Conservation (phyloP, 2,329 filamentous ascomycete genomes). For the Mollisiaceae sp. region DNA sequence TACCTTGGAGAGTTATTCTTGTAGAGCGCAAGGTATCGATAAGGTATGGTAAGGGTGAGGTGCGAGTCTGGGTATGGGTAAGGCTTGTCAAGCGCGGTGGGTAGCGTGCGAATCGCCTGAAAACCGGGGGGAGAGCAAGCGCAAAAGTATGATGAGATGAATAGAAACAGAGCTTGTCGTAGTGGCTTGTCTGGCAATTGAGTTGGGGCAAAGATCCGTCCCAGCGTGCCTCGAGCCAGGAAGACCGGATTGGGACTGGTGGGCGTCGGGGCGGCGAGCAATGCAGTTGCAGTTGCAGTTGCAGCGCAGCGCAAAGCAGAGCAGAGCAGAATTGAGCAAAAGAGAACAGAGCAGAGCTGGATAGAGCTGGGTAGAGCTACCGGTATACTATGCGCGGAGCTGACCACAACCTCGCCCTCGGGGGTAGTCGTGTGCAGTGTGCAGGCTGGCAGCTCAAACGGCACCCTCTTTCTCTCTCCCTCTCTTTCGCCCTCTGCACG, state of each 20-base stretch:
- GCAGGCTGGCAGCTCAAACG: no score
- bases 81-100: constrained; percentile 15
- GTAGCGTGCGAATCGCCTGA: constrained; percentile 7
- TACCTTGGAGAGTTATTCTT: constrained; percentile 11
- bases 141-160: constrained; percentile 3
- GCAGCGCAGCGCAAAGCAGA: no score
- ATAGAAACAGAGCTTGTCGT: neutral
- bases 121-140: constrained; percentile 2
- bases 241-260: neutral
- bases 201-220: neutral
- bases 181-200: neutral
- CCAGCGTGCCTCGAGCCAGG: constrained; percentile 2
- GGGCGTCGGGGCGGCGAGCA: neutral
- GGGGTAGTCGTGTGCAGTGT: no score
- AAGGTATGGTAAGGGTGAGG: constrained; percentile 9
- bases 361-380: no score
- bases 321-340: no score
- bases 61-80: constrained; percentile 10
- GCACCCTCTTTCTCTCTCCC: no score
- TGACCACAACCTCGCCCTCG: no score
- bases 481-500: no score
- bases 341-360: no score
- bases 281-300: neutral
- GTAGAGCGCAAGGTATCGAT: constrained; percentile 15
- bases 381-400: no score